Base-by-base conservation (phyloP, 495 filamentous ascomycete genomes). In the Tuber melanosporum region DNA sequence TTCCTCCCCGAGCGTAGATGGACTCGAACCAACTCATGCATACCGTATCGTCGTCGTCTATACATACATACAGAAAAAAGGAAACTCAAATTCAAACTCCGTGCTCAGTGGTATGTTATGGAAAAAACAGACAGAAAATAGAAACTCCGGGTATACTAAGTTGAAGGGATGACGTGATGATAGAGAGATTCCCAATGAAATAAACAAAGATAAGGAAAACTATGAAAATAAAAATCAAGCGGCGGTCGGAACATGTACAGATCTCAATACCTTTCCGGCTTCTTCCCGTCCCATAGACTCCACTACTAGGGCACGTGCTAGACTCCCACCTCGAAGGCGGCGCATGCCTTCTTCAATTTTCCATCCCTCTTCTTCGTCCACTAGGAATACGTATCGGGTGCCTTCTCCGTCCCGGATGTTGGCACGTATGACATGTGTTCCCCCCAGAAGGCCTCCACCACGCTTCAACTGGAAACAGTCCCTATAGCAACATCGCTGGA, bases 291-390 rank as follows among this genome's bases (percentile, higher is more conserved):
- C 79, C 82, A 88, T 84, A 39, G 84, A 84, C 52, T 82, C 83
- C 52, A 85, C 84, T 26, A 78, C 83, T 74, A 88, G 32, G 41
- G 42, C 70, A 43, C 78, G 76, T 12, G 83, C 82, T 47, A 87
- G 74, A 4, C 87, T 86, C 10, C 95, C 94, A 70, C 88, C 87
- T 66, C 91, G 86, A 73, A 99, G 86, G 39, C 89, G 87, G 84
- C 93, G 90, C 76, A 99, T 84, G 15, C 94, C 94, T 39, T 92
- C 87, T 1, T 91, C 91, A 46, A 99, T 90, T 86, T 99, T 99
- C 95, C 95, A 98, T 22, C 90, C 92, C 83, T 99, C 94, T 47
- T 91, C 89, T 82, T 95, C 91, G 43, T 88, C 87, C 26, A 97
- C 82, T 3, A 98, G 87, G 82, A 97, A 98, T 72, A 97, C 87